A percentile compares a stretch with the other conserved stretches of the same genome.
These are phyloP conservation scores for Hygrophorus pudorinus DNA, from an alignment of 768 basidiomycete species.

Conservation along the genomic window DNA sequence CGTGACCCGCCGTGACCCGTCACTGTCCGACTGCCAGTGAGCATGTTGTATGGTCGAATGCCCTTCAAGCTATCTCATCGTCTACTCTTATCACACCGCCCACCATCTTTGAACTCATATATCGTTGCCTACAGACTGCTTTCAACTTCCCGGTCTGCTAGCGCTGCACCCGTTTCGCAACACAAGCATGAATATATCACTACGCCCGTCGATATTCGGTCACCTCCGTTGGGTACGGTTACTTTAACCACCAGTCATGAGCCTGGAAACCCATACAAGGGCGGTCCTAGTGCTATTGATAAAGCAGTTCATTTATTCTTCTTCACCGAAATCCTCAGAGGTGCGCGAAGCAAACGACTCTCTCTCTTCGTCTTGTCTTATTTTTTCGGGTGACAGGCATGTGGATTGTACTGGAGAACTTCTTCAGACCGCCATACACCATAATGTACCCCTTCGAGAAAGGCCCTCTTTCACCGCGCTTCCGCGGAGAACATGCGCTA, in stretches of 20 bases:
- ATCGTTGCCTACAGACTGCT: constrained; percentile 41
- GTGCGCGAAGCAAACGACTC: constrained; percentile 27
- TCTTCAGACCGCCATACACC: constrained; percentile 93
- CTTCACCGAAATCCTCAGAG: constrained; percentile 96
- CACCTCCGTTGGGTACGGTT: constrained; percentile 6
- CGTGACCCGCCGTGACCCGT: not conserved
- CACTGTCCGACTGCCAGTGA: constrained; percentile 19
- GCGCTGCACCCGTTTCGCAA: constrained; percentile 25
- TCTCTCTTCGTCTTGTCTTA: not conserved
- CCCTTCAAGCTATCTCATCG: constrained; percentile 44
- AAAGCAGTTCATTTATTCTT: constrained; percentile 96
- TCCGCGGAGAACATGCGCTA: constrained; percentile 96
- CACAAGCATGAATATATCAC: not conserved
- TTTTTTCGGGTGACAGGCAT: constrained; percentile 51
- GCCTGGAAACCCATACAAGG: constrained; percentile 58
- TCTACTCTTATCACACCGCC: constrained; percentile 23
- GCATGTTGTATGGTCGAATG: constrained; percentile 49
- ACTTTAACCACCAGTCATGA: constrained; percentile 26
- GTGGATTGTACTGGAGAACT: constrained; percentile 92
- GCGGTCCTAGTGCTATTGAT: constrained; percentile 84
- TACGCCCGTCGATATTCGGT: not conserved
- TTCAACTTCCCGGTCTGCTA: constrained; percentile 31
- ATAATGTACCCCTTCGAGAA: constrained; percentile 99
- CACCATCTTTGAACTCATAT: constrained; percentile 22
- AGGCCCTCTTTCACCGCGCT: constrained; percentile 93